Evolutionary conservation across 2,329 filamentous ascomycete species (phyloP).

Genomic region (Pseudocercospora crystallina): DNA sequence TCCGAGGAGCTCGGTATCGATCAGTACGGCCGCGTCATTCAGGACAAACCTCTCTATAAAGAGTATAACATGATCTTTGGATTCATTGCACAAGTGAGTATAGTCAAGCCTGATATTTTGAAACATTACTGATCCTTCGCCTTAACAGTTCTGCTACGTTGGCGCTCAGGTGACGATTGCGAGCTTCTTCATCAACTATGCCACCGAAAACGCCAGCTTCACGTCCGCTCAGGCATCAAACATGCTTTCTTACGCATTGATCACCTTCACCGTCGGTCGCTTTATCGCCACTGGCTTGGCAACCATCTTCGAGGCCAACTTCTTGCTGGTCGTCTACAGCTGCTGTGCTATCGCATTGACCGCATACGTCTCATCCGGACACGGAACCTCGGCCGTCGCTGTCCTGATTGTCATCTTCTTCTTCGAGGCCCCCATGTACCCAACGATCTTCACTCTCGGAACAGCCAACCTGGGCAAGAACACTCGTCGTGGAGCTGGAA

Average conservation of each 20-base stretch:
- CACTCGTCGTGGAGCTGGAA: constrained; percentile 42
- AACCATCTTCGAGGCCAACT: constrained; percentile 38
- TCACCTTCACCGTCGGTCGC: constrained; percentile 41
- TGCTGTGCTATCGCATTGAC: constrained; percentile 36
- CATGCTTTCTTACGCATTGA: constrained; percentile 40
- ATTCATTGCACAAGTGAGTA: constrained; percentile 31
- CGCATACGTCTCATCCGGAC: constrained; percentile 35
- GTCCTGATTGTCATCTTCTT: constrained; percentile 40
- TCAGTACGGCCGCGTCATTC: constrained; percentile 33
- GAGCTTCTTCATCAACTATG: constrained; percentile 43
- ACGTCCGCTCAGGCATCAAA: constrained; percentile 33
- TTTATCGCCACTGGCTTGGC: constrained; percentile 41
- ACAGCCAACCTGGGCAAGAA: constrained; percentile 41
- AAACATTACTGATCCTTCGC: too few relatives aligned
- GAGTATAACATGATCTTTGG: constrained; percentile 43
- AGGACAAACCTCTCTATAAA: constrained; percentile 38
- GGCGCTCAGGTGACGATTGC: constrained; percentile 40
- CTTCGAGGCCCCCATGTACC: constrained; percentile 41
- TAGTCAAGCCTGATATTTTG: too few relatives aligned
- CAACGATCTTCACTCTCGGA: constrained; percentile 42
- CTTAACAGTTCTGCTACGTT: constrained; percentile 37
- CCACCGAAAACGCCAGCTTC: constrained; percentile 36
- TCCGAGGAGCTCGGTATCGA: constrained; percentile 33
- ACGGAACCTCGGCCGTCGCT: constrained; percentile 34
- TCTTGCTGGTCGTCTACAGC: constrained; percentile 37